phyloP scores from a whole-genome alignment of 306 rosid genomes.

The Cucumis cinereus region DNA sequence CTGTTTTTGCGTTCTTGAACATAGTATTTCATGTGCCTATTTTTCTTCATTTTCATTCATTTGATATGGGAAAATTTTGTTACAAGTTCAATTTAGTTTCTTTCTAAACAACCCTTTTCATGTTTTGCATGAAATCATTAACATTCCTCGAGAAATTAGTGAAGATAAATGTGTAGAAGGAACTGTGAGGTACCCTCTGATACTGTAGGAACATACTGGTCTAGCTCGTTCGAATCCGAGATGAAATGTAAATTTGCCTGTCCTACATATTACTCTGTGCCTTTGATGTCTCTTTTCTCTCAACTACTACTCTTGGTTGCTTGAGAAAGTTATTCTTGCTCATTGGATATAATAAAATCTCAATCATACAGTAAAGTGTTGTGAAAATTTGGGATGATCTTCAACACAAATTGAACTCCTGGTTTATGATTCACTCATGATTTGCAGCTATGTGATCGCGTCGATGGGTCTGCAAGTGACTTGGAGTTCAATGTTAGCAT shows the following conservation, averaged over 20 bases:
- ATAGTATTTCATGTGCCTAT: not conserved
- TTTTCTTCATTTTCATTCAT: not conserved
- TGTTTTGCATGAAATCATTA: not conserved
- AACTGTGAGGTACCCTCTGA: not conserved
- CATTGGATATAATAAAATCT: not conserved
- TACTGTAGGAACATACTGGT: not conserved
- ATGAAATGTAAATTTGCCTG: not conserved
- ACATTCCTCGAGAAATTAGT: not conserved
- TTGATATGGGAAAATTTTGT: not conserved
- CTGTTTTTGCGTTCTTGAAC: not conserved
- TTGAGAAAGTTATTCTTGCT: not conserved
- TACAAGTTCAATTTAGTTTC: not conserved
- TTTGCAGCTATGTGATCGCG: conserved; percentile 69
- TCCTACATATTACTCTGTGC: not conserved
- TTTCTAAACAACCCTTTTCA: not conserved
- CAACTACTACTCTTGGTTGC: not conserved
- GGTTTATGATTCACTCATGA: conserved; percentile 5
- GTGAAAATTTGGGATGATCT: not conserved
- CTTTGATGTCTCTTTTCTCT: not conserved
- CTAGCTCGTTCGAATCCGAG: not conserved
- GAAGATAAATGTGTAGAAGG: not conserved
- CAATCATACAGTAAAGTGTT: not conserved
- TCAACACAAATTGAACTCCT: not conserved
- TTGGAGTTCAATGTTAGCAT: conserved; percentile 70
- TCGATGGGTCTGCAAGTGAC: conserved; percentile 83